Evolutionary conservation across 2,329 filamentous ascomycete genomes (phyloP).

Genomic region (Arachnomyces sp.): DNA sequence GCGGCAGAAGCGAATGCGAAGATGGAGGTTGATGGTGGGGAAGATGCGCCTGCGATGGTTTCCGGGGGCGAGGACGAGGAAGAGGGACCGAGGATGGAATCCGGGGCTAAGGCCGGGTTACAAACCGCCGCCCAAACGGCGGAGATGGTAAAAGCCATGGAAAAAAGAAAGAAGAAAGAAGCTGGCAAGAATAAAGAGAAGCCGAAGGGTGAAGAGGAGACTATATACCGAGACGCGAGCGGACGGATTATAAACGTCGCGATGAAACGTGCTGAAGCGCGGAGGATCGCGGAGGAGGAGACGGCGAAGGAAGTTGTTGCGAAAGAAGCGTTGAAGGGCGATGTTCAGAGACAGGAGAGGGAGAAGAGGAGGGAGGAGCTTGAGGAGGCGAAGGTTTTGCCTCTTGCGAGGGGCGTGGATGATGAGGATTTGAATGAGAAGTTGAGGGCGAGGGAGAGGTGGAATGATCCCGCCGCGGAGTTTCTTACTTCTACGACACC

Average conservation of each 20-base stretch:
- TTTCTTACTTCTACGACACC: conserved; percentile 54
- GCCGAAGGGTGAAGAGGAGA: conserved; percentile 7
- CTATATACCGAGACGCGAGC: conserved; percentile 76
- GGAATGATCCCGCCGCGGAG: conserved; percentile 88
- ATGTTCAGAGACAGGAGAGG: conserved; percentile 69
- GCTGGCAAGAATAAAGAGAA: background rate
- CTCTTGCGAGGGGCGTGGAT: conserved; percentile 70
- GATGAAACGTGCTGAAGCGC: conserved; percentile 80
- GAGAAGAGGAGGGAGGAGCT: conserved; percentile 59
- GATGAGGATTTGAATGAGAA: conserved; percentile 81
- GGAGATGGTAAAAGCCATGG: conserved; percentile 56
- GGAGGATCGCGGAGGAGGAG: conserved; percentile 68
- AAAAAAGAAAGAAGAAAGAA: conserved; percentile 6
- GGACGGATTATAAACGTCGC: conserved; percentile 89
- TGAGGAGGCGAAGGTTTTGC: conserved; percentile 74
- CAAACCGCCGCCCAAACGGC: conserved; percentile 76
- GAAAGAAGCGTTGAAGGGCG: conserved; percentile 67
- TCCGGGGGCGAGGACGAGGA: conserved; percentile 27
- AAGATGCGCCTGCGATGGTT: conserved; percentile 40
- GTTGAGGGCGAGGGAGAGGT: conserved; percentile 65
- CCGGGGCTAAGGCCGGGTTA: conserved; percentile 78
- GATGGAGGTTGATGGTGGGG: conserved; percentile 40
- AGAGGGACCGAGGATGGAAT: conserved; percentile 62
- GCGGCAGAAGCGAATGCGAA: conserved; percentile 58
- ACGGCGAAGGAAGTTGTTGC: conserved; percentile 57